Evolutionary conservation across 257 asterid genomes (phyloP).

Genomic region (Solanum medicagineum): DNA sequence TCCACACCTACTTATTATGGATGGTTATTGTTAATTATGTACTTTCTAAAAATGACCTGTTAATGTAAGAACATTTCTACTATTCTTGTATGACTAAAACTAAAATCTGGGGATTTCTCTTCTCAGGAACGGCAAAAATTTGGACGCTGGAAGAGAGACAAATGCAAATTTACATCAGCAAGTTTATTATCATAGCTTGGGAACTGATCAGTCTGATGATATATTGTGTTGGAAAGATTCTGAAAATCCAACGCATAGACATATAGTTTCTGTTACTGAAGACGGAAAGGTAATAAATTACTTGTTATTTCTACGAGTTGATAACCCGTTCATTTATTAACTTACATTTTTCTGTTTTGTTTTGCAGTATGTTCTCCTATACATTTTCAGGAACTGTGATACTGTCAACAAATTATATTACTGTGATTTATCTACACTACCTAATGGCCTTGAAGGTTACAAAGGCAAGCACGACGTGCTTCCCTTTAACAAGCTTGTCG

Average conservation of each 20-base stretch:
- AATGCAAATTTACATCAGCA: slow-evolving; percentile 71
- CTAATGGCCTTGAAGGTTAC: slow-evolving; percentile 56
- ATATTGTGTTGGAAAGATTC: slow-evolving; percentile 79
- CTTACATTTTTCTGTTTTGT: background rate
- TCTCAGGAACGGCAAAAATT: slow-evolving; percentile 48
- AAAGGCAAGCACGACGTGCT: slow-evolving; percentile 42
- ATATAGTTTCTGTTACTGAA: slow-evolving; percentile 56
- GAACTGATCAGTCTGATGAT: slow-evolving; percentile 88
- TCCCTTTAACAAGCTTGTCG: slow-evolving; percentile 79
- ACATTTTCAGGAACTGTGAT: slow-evolving; percentile 56
- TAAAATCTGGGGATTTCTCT: background rate
- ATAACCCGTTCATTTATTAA: background rate
- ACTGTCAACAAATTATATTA: slow-evolving; percentile 80
- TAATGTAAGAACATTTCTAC: background rate
- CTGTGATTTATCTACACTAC: slow-evolving; percentile 57
- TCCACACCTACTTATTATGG: background rate
- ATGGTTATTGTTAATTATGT: background rate
- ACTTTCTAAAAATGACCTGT: background rate
- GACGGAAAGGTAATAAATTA: slow-evolving; percentile 65
- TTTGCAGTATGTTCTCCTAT: slow-evolving; percentile 74
- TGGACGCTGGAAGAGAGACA: slow-evolving; percentile 92
- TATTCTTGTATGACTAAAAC: background rate
- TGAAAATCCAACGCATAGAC: slow-evolving; percentile 69
- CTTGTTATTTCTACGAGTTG: background rate
- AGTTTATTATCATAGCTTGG: slow-evolving; percentile 81